A percentile compares a stretch with the other conserved stretches of the same genome.
Conservation (phyloP, 371 early-diverging fungal species). For the Rhizopus delemar region DNA sequence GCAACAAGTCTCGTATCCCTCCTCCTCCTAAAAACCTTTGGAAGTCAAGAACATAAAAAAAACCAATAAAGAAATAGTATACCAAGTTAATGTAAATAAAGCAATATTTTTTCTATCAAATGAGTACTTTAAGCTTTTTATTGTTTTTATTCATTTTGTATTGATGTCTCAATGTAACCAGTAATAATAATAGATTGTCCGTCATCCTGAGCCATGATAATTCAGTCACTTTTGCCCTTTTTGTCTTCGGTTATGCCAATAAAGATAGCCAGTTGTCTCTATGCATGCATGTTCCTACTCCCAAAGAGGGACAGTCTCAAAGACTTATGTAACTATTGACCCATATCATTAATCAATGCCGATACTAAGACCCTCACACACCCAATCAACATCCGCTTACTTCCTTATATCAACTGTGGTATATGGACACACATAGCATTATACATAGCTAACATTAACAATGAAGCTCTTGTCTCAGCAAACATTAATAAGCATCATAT, state of each 20-base stretch:
- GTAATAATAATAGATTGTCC: conserved; percentile 5
- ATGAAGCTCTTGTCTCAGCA: conserved; percentile 2
- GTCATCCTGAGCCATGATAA: conserved; percentile 1
- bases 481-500: background rate
- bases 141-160: background rate
- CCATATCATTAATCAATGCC: conserved; percentile 3
- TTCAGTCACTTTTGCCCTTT: conserved; percentile 10
- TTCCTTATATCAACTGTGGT: conserved; percentile 1
- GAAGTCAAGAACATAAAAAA: conserved; percentile 15
- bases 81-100: conserved; percentile 12
- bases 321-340: conserved; percentile 2
- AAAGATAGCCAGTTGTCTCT: conserved; percentile 8
- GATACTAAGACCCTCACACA: conserved; percentile 1
- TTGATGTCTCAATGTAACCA: conserved; percentile 8
- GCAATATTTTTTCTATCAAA: conserved; percentile 12
- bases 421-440: conserved; percentile 3
- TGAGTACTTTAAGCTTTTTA: conserved; percentile 11
- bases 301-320: conserved; percentile 5
- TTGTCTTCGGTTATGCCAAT: conserved; percentile 6
- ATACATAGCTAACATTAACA: conserved; percentile 4
- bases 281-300: conserved; percentile 5
- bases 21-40: conserved; percentile 9
- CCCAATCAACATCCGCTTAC: conserved; percentile 2
- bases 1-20: background rate
- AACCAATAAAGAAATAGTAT: conserved; percentile 7